Percentiles rank a stretch among this genome's conserved stretches.
phyloP scores from a whole-genome alignment of 345 rosid genomes.

The Rhizophora apiculata region DNA sequence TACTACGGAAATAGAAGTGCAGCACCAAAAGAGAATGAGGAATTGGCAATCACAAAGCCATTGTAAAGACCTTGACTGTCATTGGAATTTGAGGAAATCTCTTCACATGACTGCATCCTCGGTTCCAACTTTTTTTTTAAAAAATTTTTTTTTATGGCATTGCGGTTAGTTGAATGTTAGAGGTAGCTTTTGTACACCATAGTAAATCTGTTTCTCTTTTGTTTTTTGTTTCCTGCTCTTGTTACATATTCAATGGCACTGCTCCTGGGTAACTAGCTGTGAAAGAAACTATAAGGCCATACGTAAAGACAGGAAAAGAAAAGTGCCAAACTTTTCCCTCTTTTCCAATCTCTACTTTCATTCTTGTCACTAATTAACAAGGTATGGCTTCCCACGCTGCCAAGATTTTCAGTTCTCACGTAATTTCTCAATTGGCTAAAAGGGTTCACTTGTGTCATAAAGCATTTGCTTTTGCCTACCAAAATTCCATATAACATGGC shows the following conservation, averaged over 20 bases:
- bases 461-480: conserved; percentile 16
- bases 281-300: conserved; percentile 6
- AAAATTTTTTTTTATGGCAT: too few species aligned
- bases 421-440: conserved; percentile 11
- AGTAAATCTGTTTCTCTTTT: neutral
- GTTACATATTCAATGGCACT: neutral
- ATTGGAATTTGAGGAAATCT: conserved; percentile 5
- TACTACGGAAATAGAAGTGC: conserved; percentile 7
- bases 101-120: neutral
- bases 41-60: neutral
- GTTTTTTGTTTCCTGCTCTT: neutral
- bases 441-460: conserved; percentile 12
- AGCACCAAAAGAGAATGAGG: neutral
- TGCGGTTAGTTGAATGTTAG: too few species aligned
- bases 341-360: conserved; percentile 15
- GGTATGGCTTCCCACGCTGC: conserved; percentile 22
- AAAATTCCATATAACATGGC: neutral
- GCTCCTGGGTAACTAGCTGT: neutral
- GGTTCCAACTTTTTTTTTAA: neutral
- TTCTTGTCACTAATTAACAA: conserved; percentile 11
- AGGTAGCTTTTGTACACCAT: too few species aligned
- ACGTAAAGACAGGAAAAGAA: conserved; percentile 4
- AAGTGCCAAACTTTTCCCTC: conserved; percentile 7
- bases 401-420: conserved; percentile 22
- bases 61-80: neutral